A percentile compares a stretch with the other conserved stretches of the same genome.
Evolutionary conservation across 2,329 filamentous ascomycete species (phyloP).

Genomic region (Epichloe uncinata): DNA sequence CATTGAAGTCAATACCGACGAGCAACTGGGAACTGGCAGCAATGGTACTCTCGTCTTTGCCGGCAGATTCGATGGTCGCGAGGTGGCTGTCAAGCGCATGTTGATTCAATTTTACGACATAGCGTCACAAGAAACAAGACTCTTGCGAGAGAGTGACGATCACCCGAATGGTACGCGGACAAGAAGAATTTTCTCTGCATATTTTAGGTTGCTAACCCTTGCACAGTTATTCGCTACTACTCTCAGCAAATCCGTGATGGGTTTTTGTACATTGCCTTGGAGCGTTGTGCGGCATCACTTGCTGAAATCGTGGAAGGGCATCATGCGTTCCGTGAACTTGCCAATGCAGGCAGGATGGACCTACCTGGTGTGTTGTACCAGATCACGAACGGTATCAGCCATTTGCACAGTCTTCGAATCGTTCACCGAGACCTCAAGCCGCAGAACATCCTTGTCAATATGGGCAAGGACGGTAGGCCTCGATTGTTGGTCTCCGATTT

Average conservation of each 20-base stretch:
- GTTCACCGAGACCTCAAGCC: slow-evolving; percentile 96
- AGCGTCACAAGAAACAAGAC: slow-evolving; percentile 81
- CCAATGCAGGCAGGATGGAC: slow-evolving; percentile 60
- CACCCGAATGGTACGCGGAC: slow-evolving; percentile 63
- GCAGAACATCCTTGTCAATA: slow-evolving; percentile 85
- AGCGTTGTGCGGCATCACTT: slow-evolving; percentile 85
- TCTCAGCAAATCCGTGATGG: slow-evolving; percentile 78
- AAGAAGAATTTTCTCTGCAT: neutral
- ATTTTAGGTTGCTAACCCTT: neutral
- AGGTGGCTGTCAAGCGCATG: slow-evolving; percentile 95
- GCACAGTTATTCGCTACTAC: slow-evolving; percentile 83
- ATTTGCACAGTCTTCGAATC: slow-evolving; percentile 83
- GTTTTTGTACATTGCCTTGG: slow-evolving; percentile 92
- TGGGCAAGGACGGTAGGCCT: slow-evolving; percentile 54
- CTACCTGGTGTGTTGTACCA: slow-evolving; percentile 73
- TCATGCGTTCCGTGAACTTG: slow-evolving; percentile 51
- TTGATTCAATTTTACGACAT: slow-evolving; percentile 92
- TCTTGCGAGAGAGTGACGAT: slow-evolving; percentile 86
- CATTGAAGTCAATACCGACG: slow-evolving; percentile 49
- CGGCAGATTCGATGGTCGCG: slow-evolving; percentile 84
- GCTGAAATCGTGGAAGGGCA: slow-evolving; percentile 82
- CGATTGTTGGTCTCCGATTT: slow-evolving; percentile 96
- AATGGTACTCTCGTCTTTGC: slow-evolving; percentile 95
- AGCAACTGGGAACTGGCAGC: slow-evolving; percentile 64
- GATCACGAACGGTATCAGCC: slow-evolving; percentile 76